Percentiles rank a stretch among this genome's conserved stretches.
phyloP scores from a whole-genome alignment of 306 rosid genomes.

The Canavalia ensiformis region DNA sequence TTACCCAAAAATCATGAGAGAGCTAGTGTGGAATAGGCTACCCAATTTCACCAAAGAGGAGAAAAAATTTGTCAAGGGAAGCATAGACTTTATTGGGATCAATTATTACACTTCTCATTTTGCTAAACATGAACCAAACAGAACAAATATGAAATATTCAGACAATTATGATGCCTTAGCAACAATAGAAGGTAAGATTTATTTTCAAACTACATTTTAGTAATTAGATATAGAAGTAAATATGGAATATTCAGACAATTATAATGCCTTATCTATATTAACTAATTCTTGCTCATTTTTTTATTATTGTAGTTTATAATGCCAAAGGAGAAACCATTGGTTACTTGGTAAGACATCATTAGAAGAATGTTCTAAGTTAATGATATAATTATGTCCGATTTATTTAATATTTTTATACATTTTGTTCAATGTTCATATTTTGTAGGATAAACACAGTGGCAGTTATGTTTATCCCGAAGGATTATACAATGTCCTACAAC shows the following conservation, averaged over 20 bases:
- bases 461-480: conserved; percentile 46
- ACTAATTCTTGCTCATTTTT: neutral
- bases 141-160: neutral
- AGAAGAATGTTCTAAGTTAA: neutral
- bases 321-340: conserved; percentile 47
- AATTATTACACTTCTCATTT: conserved; percentile 54
- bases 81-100: conserved; percentile 48
- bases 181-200: conserved; percentile 3
- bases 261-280: too few species aligned
- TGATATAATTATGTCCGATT: neutral
- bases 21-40: conserved; percentile 45
- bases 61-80: conserved; percentile 41
- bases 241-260: too few species aligned
- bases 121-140: conserved; percentile 37
- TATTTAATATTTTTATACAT: neutral
- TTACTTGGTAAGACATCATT: conserved; percentile 47
- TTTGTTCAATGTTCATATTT: neutral
- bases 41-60: conserved; percentile 49
- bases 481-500: conserved; percentile 40
- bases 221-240: neutral
- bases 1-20: conserved; percentile 53
- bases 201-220: neutral
- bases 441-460: neutral
- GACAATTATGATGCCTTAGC: conserved; percentile 38
- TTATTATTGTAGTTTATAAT: conserved; percentile 6